Evolutionary conservation across 2,329 filamentous ascomycete genomes (phyloP).

Genomic region (Tympanopsis confertula): DNA sequence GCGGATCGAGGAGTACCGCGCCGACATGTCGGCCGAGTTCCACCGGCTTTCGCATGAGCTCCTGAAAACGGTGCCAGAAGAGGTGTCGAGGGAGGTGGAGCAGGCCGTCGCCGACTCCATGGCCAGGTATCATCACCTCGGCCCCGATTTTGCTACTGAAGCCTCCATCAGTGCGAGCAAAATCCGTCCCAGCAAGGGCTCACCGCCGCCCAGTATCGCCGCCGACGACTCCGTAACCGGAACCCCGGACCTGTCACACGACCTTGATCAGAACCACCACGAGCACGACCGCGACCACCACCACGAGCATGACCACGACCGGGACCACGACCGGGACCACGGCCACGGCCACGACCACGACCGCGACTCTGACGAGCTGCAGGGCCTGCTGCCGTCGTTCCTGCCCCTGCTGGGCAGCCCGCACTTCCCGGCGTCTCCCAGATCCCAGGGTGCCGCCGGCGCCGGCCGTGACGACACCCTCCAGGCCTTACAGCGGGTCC

Average conservation of each 20-base stretch:
- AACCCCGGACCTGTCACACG: constrained; percentile 3
- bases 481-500: constrained; percentile 2
- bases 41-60: constrained; percentile 37
- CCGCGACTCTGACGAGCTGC: constrained; percentile 43
- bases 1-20: constrained; percentile 43
- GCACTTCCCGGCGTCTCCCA: constrained; percentile 11
- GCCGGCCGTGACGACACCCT: constrained; percentile 7
- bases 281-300: constrained; percentile 41
- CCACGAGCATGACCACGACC: constrained; percentile 41
- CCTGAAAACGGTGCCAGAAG: constrained; percentile 31
- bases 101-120: constrained; percentile 31
- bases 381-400: constrained; percentile 50
- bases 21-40: constrained; percentile 45
- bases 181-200: constrained; percentile 1
- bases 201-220: too few species aligned
- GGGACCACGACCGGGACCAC: constrained; percentile 26
- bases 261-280: constrained; percentile 18
- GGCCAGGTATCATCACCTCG: constrained; percentile 4
- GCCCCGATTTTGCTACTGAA: constrained; percentile 5
- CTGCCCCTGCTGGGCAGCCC: constrained; percentile 46
- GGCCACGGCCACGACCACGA: constrained; percentile 33
- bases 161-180: constrained; percentile 18
- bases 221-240: constrained; percentile 1
- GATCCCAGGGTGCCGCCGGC: constrained; percentile 10
- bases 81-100: constrained; percentile 32